Evolutionary conservation across 176 grass and related monocot genomes (phyloP), one percentile per base, ranked within the genome.

Genomic region (Oryza rufipogon): DNA sequence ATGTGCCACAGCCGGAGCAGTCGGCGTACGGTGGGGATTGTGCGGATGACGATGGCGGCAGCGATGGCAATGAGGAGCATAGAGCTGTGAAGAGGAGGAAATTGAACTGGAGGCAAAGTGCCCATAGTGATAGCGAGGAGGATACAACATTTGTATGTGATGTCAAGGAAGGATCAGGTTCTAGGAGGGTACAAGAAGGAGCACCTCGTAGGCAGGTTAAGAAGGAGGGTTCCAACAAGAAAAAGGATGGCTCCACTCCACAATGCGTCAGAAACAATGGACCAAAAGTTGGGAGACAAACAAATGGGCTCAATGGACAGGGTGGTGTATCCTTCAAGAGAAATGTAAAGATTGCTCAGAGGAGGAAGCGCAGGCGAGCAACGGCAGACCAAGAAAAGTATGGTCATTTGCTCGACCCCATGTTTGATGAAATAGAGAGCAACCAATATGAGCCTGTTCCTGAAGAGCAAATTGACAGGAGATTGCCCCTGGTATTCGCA

Each of bases 271-370:
- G 60, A 33, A 60, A 26, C 28, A 34, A 20, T 71, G 83, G 61
- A 9, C 20, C 39, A 70, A 65, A 66, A 26, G 45, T 44, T 14
- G 36, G 33, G 70, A 34, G 42, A 9, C 22, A 9, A 7, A 22
- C 17, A 1, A 11, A 61, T 16, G 69, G 44, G 16, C 20, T 44
- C 13, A 47, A 74, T 34, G 61, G 23, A 61, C 84, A 73, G 61
- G 75, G 30, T 44, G 83, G 11, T 11, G n/a, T 90, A n/a, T 46
- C 13, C 33, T 83, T 86, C 84, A 83, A 90, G 36, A 38, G 36
- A 38, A 38, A 38, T 38, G 36, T 38, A 3, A 7, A 67, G 16
- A 56, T 17, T 81, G 36, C 51, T 60, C 20, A 7, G 16, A 68
- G 9, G 74, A 78, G 49, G 60, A 86, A 64, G 80, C 68, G 16